These are phyloP conservation scores for Cordyceps farinosa DNA, from an alignment of 2,329 filamentous ascomycete genomes.

Conservation along the genomic window DNA sequence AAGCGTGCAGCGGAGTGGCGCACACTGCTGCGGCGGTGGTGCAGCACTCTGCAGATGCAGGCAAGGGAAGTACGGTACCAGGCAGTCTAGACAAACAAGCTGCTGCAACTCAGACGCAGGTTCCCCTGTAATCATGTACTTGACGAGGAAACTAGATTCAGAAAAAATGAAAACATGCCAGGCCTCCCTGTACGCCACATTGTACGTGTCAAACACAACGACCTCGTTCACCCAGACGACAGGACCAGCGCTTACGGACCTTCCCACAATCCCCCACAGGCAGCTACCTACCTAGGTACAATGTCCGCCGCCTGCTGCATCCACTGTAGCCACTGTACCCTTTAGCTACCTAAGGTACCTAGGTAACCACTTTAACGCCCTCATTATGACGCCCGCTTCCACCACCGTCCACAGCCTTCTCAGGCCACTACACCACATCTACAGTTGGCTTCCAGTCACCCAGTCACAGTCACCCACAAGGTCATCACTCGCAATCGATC, in stretches of 20 bases:
- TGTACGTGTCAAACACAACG: background rate
- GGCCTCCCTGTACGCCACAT: too few species aligned
- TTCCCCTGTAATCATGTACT: too few species aligned
- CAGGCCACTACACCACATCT: background rate
- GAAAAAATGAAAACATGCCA: too few species aligned
- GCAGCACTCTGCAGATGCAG: too few species aligned
- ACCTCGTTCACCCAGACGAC: background rate
- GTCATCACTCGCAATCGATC: background rate
- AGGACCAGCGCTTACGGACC: background rate
- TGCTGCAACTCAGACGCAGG: too few species aligned
- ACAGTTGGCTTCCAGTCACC: background rate
- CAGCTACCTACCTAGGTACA: too few species aligned
- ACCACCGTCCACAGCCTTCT: constrained; percentile 9
- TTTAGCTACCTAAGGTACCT: too few species aligned
- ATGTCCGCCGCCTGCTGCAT: background rate
- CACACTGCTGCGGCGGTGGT: background rate
- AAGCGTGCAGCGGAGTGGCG: background rate
- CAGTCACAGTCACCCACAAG: background rate
- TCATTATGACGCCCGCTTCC: constrained; percentile 10
- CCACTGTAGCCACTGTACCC: background rate
- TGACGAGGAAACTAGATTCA: too few species aligned
- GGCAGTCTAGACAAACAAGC: too few species aligned
- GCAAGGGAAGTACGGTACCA: too few species aligned
- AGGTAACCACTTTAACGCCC: background rate
- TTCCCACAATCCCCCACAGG: too few species aligned